These are phyloP conservation scores for Eremothecium coryli DNA, from an alignment of 1,139 yeast species.

Conservation along the genomic window DNA sequence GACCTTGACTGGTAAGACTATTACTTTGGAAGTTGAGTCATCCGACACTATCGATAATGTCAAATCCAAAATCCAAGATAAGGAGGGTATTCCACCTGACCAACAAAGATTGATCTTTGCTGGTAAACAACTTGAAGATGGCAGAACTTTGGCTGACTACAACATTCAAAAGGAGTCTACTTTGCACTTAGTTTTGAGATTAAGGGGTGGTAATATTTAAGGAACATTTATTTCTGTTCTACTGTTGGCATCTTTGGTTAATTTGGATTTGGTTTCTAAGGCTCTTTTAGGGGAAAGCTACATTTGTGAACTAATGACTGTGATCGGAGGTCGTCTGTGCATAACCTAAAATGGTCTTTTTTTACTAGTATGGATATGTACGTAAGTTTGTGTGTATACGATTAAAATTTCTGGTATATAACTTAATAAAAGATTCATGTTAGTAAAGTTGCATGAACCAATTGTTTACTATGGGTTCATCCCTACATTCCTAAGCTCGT, in stretches of 20 bases:
- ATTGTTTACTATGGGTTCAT: conserved; percentile 8
- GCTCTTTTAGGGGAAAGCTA: no score
- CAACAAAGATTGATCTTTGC: conserved; percentile 97
- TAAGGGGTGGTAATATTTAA: conserved; percentile 82
- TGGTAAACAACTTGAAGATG: conserved; percentile 89
- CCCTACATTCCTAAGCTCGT: conserved; percentile 31
- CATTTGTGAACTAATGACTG: no score
- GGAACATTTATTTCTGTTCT: neutral
- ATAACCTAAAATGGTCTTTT: no score
- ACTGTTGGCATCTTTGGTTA: neutral
- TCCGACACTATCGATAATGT: conserved; percentile 71
- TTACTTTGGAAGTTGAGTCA: conserved; percentile 60
- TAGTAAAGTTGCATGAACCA: no score
- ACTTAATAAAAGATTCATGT: neutral
- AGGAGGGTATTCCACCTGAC: conserved; percentile 98
- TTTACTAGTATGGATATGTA: neutral
- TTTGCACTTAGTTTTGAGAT: conserved; percentile 72
- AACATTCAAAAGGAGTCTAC: conserved; percentile 88
- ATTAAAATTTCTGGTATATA: no score
- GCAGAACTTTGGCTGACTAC: conserved; percentile 80
- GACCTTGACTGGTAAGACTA: conserved; percentile 66
- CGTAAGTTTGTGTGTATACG: neutral
- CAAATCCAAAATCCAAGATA: conserved; percentile 96
- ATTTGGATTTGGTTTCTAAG: no score
- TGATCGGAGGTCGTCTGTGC: no score